Base-by-base conservation (phyloP, 768 basidiomycete species). In the Ramaria sp. region DNA sequence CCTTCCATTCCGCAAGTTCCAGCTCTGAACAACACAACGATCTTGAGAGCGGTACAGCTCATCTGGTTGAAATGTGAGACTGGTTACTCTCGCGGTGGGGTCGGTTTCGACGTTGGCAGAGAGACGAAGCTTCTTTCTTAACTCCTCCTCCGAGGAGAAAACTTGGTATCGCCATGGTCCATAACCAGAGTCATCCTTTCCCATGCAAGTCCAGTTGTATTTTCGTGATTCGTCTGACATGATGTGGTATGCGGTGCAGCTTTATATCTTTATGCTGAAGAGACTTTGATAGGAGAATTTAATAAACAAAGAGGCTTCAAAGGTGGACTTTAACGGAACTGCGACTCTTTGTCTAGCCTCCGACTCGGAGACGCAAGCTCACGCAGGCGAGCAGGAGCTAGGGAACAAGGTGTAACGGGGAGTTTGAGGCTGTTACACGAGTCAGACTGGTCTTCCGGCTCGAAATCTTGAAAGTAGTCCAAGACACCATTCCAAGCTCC, bases 31-130 rank as follows among this genome's bases (percentile, higher is more conserved):
- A 28, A 81, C 73, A 58, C 81, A 81, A 55, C 83, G 73, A 60
- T 85, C 83, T 66, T 85, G 83, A 0, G 79, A 83, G 57, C 64
- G 60, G 22, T 66, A 63, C 32, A 65, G 69, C 18, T 74, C 71
- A 8, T 65, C 69, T 0, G 83, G 83, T 58, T 85, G 83, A 56
- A 85, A 84, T 62, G 83, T 84, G 64, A 85, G 66, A 42, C 73
- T 75, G 59, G 47, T 25, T n/a, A 48, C 28, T 10, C 24, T 27
- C 24, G 27, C 54, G 30, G 24, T 41, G 16, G 32, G 25, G 8
- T 28, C 34, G 25, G 6, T 5, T 24, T 49, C 15, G 50, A 28
- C 30, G 38, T 50, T 25, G 7, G 48, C 30, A 25, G 12, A 34
- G 28, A 5, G 48, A 25, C 27, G 10, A 2, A 56, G 51, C 16